Evolutionary conservation across 2,329 filamentous ascomycete species (phyloP), one percentile per base, ranked within the genome.

Genomic region (Penicillium sp.): DNA sequence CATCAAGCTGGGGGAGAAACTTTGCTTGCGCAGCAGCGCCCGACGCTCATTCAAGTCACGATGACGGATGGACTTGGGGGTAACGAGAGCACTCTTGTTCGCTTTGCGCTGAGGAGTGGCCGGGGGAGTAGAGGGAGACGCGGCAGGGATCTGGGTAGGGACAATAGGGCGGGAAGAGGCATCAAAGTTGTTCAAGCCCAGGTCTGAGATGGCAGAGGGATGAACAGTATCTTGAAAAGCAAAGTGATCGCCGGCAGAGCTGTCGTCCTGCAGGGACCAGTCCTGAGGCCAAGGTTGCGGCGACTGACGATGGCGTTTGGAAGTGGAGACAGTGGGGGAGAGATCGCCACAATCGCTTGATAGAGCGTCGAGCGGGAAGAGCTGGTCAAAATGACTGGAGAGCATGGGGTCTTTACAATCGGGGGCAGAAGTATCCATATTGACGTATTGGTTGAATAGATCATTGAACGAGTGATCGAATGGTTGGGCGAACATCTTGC

Each of bases 391-490:
- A 62, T 83, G 79, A 67, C 81, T 75, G 57, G 79, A 77, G 68
- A 78, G 78, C 67, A 78, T 76, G 62, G 78, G 77, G 64, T 82
- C 80, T 73, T 80, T 80, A 61, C 75, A 75, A 62, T 80, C 78
- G 66, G 78, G 78, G 56, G 79, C 79, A 65, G 82, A 79, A 57
- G 82, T 77, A 61, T 86, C 84, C 74, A 83, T 81, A 65, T 86
- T 82, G 73, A 87, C 80, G 71, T 85, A 87, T 72, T 87, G 82
- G 69, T 86, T 84, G 78, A 89, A 88, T 74, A 88, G 79, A 72
- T 84, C 83, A 75, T 84, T 83, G 74, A 82, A 82, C 60, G 84
- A 79, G 71, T 86, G 84, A 61, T 81, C 76, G 53, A 75, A 76
- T 56, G 69, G 69, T 65, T 78, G 75, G 61, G 75, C 75, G 66